Evolutionary conservation across 148 eudicot species (phyloP), one percentile per base, ranked within the genome.

Genomic region (Persicaria maculosa): DNA sequence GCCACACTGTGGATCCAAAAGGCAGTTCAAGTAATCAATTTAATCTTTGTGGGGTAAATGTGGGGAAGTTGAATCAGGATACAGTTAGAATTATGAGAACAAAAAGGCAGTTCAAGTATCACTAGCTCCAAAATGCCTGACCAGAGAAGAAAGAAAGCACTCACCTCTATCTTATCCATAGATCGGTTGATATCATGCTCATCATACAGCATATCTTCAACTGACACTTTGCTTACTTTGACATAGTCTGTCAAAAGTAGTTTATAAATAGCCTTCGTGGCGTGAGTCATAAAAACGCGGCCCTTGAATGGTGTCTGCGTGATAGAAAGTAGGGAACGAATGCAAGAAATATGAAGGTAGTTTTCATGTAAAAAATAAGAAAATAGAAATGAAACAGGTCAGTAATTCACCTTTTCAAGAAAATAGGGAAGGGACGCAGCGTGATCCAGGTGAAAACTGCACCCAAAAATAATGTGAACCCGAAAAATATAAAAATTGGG

Each of bases 361-460:
- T 22, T 45, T 46, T 22, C 61, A 57, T 77, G 53, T 75, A 47
- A 58, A 77, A 17, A 50, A 55, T 52, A 20, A 62, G 25, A 78
- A 45, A 7, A 58, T 46, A 25, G 15, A 4, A 65, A 75, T 57
- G 44, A 17, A 71, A 54, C 17, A 55, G n/a, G 44, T 7, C 64
- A 57, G 70, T 54, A 70, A 80, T 85, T 77, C 74, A 93, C 98
- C 98, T 91, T 94, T 75, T 91, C 98, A 81, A 94, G 77, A 75
- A 94, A 90, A 81, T 94, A 94, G 62, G 98, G 98, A 77, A 94
- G 96, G 48, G 98, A 94, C 71, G 98, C 98, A 81, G 98, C 97
- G 88, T 94, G 98, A 85, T 91, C 98, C 88, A 94, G 85, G 81
- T 94, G 98, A 90, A 94, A 94, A 81, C 98, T 91, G 96, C 87